A percentile compares a stretch with the other conserved stretches of the same genome.
Conservation (phyloP, 306 rosid genomes). For the Malus orientalis region DNA sequence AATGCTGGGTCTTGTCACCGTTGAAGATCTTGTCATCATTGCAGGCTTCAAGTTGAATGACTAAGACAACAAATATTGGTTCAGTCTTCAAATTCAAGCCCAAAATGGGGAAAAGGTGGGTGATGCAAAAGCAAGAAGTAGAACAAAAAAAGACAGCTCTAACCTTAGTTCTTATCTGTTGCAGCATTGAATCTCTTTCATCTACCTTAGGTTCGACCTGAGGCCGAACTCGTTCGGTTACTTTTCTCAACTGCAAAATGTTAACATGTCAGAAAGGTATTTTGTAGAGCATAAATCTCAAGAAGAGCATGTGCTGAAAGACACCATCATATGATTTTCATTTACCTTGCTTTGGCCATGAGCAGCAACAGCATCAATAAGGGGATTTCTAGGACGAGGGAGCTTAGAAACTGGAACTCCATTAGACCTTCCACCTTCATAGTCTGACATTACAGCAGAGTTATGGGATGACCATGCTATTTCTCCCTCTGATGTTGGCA, state of each 20-base stretch:
- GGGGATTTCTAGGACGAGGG: constrained; percentile 68
- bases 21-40: constrained; percentile 34
- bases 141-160: constrained; percentile 16
- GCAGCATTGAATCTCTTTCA: constrained; percentile 70
- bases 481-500: constrained; percentile 36
- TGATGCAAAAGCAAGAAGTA: neutral
- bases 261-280: constrained; percentile 11
- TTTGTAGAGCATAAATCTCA: neutral
- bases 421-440: constrained; percentile 36
- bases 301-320: constrained; percentile 2
- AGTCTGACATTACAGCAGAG: constrained; percentile 21
- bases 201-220: constrained; percentile 57
- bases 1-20: constrained; percentile 43
- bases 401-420: constrained; percentile 47
- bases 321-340: constrained; percentile 5
- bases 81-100: neutral
- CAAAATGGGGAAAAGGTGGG: too few relatives aligned
- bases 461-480: constrained; percentile 26
- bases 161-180: constrained; percentile 90
- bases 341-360: constrained; percentile 89
- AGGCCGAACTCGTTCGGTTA: constrained; percentile 60
- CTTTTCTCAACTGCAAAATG: constrained; percentile 81
- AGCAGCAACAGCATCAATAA: constrained; percentile 67
- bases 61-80: constrained; percentile 29
- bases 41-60: constrained; percentile 96